These are phyloP conservation scores for Orbilia javanica DNA, from an alignment of 2,329 filamentous ascomycete genomes.

Conservation along the genomic window DNA sequence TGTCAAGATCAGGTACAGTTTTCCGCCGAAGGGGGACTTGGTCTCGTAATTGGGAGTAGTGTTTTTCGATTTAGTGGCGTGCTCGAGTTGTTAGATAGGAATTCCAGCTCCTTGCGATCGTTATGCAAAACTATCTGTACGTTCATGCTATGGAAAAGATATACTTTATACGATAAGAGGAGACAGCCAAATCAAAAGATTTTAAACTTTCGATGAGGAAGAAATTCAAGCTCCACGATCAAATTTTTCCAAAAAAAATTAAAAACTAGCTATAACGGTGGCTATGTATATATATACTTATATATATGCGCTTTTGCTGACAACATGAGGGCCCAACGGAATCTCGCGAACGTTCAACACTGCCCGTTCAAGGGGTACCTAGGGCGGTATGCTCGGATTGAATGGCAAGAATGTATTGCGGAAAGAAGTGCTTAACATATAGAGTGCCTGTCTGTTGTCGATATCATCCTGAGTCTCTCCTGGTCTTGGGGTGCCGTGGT, in stretches of 20 bases:
- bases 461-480: conserved; percentile 21
- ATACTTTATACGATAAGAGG: neutral
- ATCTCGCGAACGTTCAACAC: conserved; percentile 4
- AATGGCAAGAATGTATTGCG: conserved; percentile 36
- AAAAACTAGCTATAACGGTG: neutral
- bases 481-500: conserved; percentile 12
- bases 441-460: conserved; percentile 25
- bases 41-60: neutral
- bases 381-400: conserved; percentile 24
- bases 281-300: too few relatives aligned
- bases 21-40: conserved; percentile 3
- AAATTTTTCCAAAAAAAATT: neutral
- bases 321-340: conserved; percentile 6
- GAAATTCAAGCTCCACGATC: conserved; percentile 10
- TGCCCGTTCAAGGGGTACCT: conserved; percentile 6
- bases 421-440: conserved; percentile 38
- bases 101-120: neutral
- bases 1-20: conserved; percentile 37
- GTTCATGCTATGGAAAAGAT: neutral
- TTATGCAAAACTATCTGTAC: conserved; percentile 1
- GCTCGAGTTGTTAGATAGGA: neutral
- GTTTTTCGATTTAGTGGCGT: conserved; percentile 17
- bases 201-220: neutral
- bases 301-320: conserved; percentile 10
- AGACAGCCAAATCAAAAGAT: conserved; percentile 11